Evolutionary conservation across 495 filamentous ascomycete genomes (phyloP), one percentile per base, ranked within the genome.

Genomic region (Penicillium diatomitis): DNA sequence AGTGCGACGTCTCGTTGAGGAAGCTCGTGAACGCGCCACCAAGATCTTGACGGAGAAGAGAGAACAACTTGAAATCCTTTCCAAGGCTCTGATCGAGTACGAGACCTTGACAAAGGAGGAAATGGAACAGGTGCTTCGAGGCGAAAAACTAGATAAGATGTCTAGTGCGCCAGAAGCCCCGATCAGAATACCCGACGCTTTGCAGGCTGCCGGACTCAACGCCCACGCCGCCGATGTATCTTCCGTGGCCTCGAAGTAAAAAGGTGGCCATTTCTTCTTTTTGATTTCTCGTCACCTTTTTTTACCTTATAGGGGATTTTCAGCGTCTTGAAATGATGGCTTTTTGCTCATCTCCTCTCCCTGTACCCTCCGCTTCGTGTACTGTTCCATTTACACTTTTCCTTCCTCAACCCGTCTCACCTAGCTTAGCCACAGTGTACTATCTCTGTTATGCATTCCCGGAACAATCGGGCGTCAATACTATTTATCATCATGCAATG

Each of bases 51-150:
- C 72, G 0, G 71, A 75, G 34, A 86, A 84, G 58, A 76, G 87
- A 20, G 80, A 87, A 45, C 91, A 95, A 60, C 76, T 98, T 7
- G 91, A 97, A 52, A 65, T 85, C 12, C 69, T 98, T 4, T 90
- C 90, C 31, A 82, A 89, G 58, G 92, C 90, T 3, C 70, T 98
- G 8, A 80, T 98, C 29, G 85, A 97, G 70, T 96, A 96, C 66
- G 94, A 97, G 68, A 94, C 87, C 3, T 70, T 96, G 27, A 85
- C 81, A 53, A 84, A 83, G 61, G 84, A 86, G 28, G 94, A 98
- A 60, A 91, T 96, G 57, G 85, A 85, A 64, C 88, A 84, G 70
- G 85, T 96, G 3, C 75, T 96, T 29, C 75, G 75, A 47, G 92
- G 92, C 11, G 88, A 95, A 67, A 87, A 86, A 62, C 70, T 96